Conservation (phyloP, 345 rosid species). For the Brassica incana region DNA sequence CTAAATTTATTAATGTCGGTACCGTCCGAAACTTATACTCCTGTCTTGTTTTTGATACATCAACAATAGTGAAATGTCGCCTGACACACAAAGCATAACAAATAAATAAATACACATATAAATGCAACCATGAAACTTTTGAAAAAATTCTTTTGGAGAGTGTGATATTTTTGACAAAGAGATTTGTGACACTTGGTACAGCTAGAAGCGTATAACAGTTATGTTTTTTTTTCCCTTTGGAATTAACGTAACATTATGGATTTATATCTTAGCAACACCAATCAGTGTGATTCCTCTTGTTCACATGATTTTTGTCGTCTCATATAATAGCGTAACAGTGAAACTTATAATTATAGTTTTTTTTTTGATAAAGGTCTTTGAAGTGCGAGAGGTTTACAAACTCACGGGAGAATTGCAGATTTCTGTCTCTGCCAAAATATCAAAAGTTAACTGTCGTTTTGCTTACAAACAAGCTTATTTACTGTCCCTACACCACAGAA, state of each 20-base stretch:
- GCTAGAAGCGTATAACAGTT: neutral
- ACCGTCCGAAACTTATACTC: neutral
- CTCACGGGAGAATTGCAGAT: constrained; percentile 36
- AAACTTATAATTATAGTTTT: neutral
- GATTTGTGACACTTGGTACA: constrained; percentile 24
- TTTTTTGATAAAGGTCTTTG: neutral
- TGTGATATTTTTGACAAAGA: neutral
- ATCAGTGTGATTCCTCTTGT: constrained; percentile 4
- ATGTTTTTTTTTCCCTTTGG: constrained; percentile 1
- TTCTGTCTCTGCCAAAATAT: constrained; percentile 6
- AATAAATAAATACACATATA: neutral
- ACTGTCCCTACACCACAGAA: constrained; percentile 23
- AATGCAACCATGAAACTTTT: neutral
- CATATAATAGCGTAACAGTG: constrained; percentile 6
- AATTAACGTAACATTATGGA: constrained; percentile 21
- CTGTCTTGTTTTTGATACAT: neutral
- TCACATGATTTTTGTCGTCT: constrained; percentile 15
- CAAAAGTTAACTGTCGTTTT: constrained; percentile 23
- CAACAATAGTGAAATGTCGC: constrained; percentile 7
- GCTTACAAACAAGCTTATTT: neutral
- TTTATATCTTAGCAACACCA: neutral
- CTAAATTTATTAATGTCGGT: constrained; percentile 2
- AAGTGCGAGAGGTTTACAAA: constrained; percentile 26
- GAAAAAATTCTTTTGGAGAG: neutral
- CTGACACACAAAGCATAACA: constrained; percentile 20